Base-by-base conservation (phyloP, 2,329 filamentous ascomycete genomes). In the Tolypocladium guangdongense region DNA sequence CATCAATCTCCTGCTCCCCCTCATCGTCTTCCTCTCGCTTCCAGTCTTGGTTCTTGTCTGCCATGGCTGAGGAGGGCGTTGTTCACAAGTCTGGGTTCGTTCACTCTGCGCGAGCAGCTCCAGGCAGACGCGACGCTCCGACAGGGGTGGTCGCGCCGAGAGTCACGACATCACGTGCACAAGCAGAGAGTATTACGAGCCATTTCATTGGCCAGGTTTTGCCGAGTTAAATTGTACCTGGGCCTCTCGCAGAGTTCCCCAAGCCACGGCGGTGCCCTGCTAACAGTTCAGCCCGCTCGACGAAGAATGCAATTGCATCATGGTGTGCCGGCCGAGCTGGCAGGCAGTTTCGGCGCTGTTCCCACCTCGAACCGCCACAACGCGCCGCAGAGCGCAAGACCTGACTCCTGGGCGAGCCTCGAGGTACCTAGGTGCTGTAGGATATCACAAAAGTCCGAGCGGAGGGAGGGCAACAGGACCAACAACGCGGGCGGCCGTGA, bases 11-110 rank as follows among this genome's bases (percentile, higher is more conserved):
- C 54, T 74, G 69, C 32, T 72, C 68, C 14, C 81, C 86, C 11
- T 88, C 86, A 20, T 90, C 86, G 7, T 87, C 83, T 6, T 82
- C 76, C 5, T 76, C 74, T 47, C 65, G 71, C 64, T 68, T 73
- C 63, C 74, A 76, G 24, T 81, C 76, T 48, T 67, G 62, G 32
- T 62, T 65, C 14, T 50, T 57, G 43, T 68, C 68, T 33, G 65
- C 61, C 69, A 71, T 72, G 49, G 24, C 54, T 12, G 16, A 41
- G 20, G 0, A 35, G 24, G n/a, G 16, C 18, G 24, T n/a, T 30
- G 46, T 57, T 50, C 38, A 52, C 52, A 47, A 54, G 16, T 47
- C 35, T 54, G 51, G 18, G 24, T 46, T 46, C 43, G 43, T 46
- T 46, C 24, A n/a, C n/a, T n/a, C n/a, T n/a, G n/a, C n/a, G n/a